These are phyloP conservation scores for Stygiomarasmius scandens DNA, from an alignment of 1,284 basidiomycete species.

Conservation along the genomic window DNA sequence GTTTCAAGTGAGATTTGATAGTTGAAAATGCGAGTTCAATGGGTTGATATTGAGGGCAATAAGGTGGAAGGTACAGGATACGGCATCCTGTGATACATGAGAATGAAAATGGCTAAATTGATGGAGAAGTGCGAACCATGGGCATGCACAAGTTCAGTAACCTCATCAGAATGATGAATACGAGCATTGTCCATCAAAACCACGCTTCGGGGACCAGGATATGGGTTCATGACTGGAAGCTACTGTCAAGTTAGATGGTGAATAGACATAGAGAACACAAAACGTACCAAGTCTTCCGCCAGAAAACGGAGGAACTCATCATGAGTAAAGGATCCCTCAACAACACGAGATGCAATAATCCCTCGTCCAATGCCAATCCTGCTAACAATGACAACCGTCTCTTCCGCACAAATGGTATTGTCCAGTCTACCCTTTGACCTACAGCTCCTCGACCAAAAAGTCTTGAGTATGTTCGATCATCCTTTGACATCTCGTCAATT, in stretches of 20 bases:
- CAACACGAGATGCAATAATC: slow-evolving; percentile 28
- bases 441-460: background rate
- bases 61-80: background rate
- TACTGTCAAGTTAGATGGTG: background rate
- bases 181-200: slow-evolving; percentile 15
- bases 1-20: background rate
- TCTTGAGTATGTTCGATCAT: background rate
- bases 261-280: background rate
- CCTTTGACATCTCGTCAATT: background rate
- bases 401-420: background rate
- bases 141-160: slow-evolving; percentile 3
- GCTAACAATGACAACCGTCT: background rate
- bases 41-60: background rate
- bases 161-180: slow-evolving; percentile 15
- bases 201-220: slow-evolving; percentile 15
- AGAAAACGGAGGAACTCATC: slow-evolving; percentile 25
- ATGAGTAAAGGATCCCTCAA: slow-evolving; percentile 27
- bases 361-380: slow-evolving; percentile 15
- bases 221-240: slow-evolving; percentile 14
- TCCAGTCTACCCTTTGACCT: background rate
- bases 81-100: background rate
- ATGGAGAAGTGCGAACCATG: background rate
- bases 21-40: background rate
- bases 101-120: background rate
- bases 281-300: slow-evolving; percentile 21